Percentiles rank a stretch among this genome's conserved stretches.
These are phyloP conservation scores for Pleurotus salmoneostramineus DNA, from an alignment of 768 basidiomycete species.

Conservation along the genomic window DNA sequence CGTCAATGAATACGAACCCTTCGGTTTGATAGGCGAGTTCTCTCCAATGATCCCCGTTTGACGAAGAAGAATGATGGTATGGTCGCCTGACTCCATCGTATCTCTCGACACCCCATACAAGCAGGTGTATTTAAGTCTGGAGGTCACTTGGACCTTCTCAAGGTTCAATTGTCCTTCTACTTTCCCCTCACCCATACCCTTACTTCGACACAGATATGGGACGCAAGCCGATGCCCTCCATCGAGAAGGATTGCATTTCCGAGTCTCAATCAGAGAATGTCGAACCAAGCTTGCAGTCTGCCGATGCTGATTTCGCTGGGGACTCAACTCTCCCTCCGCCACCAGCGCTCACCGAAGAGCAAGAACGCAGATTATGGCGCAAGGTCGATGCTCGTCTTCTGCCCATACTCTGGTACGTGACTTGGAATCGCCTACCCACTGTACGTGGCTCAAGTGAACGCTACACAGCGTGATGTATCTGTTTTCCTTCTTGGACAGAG, in stretches of 20 bases:
- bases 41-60: too few relatives aligned
- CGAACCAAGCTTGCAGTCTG: conserved; percentile 20
- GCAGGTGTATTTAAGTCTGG: too few relatives aligned
- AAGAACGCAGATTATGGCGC: conserved; percentile 52
- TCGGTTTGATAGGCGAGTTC: too few relatives aligned
- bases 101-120: too few relatives aligned
- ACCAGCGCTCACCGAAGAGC: conserved; percentile 37
- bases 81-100: too few relatives aligned
- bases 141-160: too few relatives aligned
- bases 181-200: too few relatives aligned
- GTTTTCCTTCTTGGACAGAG: conserved; percentile 62
- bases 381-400: conserved; percentile 57
- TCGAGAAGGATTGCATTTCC: neutral
- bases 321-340: conserved; percentile 42
- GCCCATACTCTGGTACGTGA: conserved; percentile 37
- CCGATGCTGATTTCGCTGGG: conserved; percentile 35
- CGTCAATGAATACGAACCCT: too few relatives aligned
- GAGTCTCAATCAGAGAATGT: neutral
- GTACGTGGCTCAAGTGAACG: neutral
- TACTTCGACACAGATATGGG: too few relatives aligned
- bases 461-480: conserved; percentile 48
- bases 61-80: too few relatives aligned
- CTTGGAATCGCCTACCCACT: neutral
- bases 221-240: neutral
- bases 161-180: too few relatives aligned